These are phyloP conservation scores for Collybia nuda DNA, from an alignment of 768 basidiomycete species.

Conservation along the genomic window DNA sequence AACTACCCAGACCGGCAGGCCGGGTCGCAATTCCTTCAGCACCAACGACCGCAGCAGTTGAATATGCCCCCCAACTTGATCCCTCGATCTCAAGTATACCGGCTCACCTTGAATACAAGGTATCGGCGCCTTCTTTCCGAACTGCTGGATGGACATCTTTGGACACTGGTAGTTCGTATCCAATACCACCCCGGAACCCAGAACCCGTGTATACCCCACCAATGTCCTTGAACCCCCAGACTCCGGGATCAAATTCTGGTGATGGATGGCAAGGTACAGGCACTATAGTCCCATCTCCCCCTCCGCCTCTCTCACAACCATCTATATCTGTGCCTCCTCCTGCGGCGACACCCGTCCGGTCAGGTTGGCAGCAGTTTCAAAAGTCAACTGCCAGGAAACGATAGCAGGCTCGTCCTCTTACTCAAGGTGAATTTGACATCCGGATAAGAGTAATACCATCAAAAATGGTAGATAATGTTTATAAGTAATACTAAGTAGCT, in stretches of 20 bases:
- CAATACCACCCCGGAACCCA: conserved; percentile 13
- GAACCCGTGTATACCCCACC: conserved; percentile 11
- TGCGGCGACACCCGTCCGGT: conserved; percentile 31
- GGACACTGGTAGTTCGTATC: conserved; percentile 43
- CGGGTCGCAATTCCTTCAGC: conserved; percentile 46
- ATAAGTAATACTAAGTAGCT: conserved; percentile 43
- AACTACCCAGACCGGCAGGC: conserved; percentile 38
- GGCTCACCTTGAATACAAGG: conserved; percentile 16
- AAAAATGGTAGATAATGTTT: conserved; percentile 15
- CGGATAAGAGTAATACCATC: conserved; percentile 2
- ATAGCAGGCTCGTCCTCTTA: conserved; percentile 1
- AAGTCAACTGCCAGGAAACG: conserved; percentile 33
- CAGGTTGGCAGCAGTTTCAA: conserved; percentile 63
- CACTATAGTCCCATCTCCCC: conserved; percentile 8
- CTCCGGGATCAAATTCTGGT: too few relatives aligned
- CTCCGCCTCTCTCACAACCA: conserved; percentile 19
- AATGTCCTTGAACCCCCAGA: conserved; percentile 11
- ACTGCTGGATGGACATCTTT: conserved; percentile 69
- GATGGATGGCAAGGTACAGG: too few relatives aligned
- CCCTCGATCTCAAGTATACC: conserved; percentile 10
- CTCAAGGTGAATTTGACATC: too few relatives aligned
- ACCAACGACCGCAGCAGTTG: conserved; percentile 11
- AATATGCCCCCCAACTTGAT: conserved; percentile 9
- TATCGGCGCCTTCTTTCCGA: conserved; percentile 47
- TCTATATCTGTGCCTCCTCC: too few relatives aligned